phyloP scores from a whole-genome alignment of 176 grass and related monocot species.

The Puya raimondii region DNA sequence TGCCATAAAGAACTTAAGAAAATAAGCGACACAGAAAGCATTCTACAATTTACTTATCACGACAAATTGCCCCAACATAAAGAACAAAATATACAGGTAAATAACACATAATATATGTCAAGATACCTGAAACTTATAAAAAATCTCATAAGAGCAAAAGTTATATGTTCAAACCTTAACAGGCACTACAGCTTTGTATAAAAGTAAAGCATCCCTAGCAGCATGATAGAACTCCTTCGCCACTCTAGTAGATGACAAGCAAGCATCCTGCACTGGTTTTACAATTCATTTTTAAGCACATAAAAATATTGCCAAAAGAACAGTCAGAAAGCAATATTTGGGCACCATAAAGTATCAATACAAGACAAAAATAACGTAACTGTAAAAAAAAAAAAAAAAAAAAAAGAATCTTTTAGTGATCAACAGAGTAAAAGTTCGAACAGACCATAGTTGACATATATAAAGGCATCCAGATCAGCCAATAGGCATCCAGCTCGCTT shows the following conservation, averaged over 20 bases:
- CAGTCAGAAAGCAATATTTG: too few relatives aligned
- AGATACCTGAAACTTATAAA: neutral
- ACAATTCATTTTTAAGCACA: conserved; percentile 28
- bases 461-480: too few relatives aligned
- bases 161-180: conserved; percentile 46
- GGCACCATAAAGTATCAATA: neutral
- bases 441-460: too few relatives aligned
- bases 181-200: conserved; percentile 84
- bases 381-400: conserved; percentile 9
- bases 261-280: conserved; percentile 92
- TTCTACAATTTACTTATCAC: too few relatives aligned
- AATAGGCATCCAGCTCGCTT: too few relatives aligned
- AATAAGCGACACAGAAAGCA: too few relatives aligned
- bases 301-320: neutral
- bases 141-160: neutral
- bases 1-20: too few relatives aligned
- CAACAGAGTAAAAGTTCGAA: conserved; percentile 8
- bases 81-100: neutral
- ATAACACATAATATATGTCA: too few relatives aligned
- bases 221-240: conserved; percentile 87
- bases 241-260: conserved; percentile 78
- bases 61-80: too few relatives aligned
- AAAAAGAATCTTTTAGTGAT: conserved; percentile 11
- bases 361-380: neutral
- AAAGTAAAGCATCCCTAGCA: conserved; percentile 82